Conservation (phyloP, 768 basidiomycete genomes). For the Suillus tomentosus region DNA sequence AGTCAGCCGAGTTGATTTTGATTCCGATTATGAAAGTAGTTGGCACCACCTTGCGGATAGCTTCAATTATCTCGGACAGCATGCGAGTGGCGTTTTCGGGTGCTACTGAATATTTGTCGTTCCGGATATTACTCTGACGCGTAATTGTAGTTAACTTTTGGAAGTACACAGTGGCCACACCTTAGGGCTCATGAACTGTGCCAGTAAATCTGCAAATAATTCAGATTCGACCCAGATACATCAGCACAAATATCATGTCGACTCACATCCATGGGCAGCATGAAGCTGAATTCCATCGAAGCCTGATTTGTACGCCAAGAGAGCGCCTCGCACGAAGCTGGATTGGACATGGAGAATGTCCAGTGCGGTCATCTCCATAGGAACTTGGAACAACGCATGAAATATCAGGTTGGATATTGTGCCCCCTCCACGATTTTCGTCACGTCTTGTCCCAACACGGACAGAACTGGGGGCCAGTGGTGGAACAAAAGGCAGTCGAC, state of each 20-base stretch:
- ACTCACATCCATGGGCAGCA: constrained; percentile 83
- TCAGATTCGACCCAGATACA: background rate
- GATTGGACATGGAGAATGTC: constrained; percentile 66
- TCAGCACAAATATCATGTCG: background rate
- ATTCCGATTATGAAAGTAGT: constrained; percentile 69
- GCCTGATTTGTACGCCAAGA: constrained; percentile 62
- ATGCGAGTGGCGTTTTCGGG: constrained; percentile 53
- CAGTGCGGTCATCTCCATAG: constrained; percentile 52
- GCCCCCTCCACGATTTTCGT: constrained; percentile 13
- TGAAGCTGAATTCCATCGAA: constrained; percentile 91
- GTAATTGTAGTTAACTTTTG: constrained; percentile 21
- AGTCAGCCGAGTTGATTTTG: constrained; percentile 83
- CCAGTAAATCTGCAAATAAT: constrained; percentile 62
- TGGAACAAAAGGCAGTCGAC: constrained; percentile 56
- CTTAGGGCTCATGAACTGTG: constrained; percentile 77
- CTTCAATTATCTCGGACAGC: constrained; percentile 53
- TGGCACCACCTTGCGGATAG: constrained; percentile 57
- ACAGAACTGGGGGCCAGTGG: constrained; percentile 76
- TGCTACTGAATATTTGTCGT: constrained; percentile 58
- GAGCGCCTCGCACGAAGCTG: constrained; percentile 68
- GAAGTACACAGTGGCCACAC: constrained; percentile 33
- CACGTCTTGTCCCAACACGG: constrained; percentile 40
- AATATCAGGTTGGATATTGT: constrained; percentile 29
- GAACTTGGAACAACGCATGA: constrained; percentile 61
- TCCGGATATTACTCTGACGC: constrained; percentile 51